These are phyloP conservation scores for Diplodia corticola DNA, from an alignment of 2,329 filamentous ascomycete genomes.

Conservation along the genomic window DNA sequence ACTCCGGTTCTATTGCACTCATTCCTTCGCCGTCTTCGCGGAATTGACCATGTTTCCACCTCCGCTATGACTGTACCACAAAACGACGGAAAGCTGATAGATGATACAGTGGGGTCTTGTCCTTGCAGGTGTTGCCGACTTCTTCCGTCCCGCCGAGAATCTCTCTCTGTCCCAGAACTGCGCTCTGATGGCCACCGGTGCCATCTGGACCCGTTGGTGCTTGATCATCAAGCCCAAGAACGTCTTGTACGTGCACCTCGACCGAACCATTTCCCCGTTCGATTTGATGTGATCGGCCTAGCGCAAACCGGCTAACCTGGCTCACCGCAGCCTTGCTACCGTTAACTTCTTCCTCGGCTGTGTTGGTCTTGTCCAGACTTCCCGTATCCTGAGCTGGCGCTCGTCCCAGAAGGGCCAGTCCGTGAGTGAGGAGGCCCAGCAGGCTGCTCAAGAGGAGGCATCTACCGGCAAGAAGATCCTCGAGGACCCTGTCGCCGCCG, in stretches of 20 bases:
- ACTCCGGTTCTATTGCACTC: not conserved
- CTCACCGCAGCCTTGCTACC: slow-evolving; percentile 70
- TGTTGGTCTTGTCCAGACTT: slow-evolving; percentile 80
- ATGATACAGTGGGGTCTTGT: slow-evolving; percentile 80
- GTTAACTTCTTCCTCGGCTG: slow-evolving; percentile 98
- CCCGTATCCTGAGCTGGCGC: slow-evolving; percentile 71
- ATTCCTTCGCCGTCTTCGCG: not conserved
- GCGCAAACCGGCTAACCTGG: slow-evolving; percentile 16
- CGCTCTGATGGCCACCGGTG: slow-evolving; percentile 84
- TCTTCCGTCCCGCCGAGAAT: slow-evolving; percentile 85
- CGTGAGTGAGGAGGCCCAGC: slow-evolving; percentile 45
- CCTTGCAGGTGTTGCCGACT: slow-evolving; percentile 87
- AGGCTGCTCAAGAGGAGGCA: slow-evolving; percentile 41
- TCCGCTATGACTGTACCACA: slow-evolving; percentile 4
- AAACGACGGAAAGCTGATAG: not conserved
- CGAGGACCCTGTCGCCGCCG: slow-evolving; percentile 35
- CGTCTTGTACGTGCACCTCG: slow-evolving; percentile 64
- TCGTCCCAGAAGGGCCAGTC: slow-evolving; percentile 57
- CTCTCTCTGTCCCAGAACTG: slow-evolving; percentile 91
- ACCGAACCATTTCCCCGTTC: not conserved
- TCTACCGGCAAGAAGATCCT: slow-evolving; percentile 38
- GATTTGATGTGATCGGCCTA: not conserved
- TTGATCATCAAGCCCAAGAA: slow-evolving; percentile 95
- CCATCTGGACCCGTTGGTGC: slow-evolving; percentile 99
- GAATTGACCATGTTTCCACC: not conserved